phyloP scores from a whole-genome alignment of 208 protist species.

The Acanthamoeba triangularis region DNA sequence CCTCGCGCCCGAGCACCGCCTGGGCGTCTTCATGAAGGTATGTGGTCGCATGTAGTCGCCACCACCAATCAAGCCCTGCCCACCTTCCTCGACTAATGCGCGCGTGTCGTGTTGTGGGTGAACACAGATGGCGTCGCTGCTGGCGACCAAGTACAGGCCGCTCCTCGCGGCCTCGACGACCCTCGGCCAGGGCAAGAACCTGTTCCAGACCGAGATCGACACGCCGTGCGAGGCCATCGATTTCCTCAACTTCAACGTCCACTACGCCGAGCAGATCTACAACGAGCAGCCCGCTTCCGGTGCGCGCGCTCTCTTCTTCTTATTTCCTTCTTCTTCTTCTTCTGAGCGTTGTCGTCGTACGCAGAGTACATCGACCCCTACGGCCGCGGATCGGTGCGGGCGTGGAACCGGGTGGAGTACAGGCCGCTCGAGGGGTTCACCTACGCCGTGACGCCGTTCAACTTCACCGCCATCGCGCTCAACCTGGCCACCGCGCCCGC shows the following conservation, averaged over 20 bases:
- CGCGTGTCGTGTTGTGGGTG: too few species aligned
- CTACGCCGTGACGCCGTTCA: slow-evolving; percentile 97
- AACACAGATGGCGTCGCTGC: slow-evolving; percentile 60
- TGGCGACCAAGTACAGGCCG: slow-evolving; percentile 92
- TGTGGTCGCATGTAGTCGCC: too few species aligned
- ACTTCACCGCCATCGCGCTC: slow-evolving; percentile 98
- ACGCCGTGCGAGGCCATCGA: slow-evolving; percentile 96
- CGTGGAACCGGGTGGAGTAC: slow-evolving; percentile 98
- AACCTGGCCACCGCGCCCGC: slow-evolving; percentile 97
- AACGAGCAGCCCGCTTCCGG: slow-evolving; percentile 70
- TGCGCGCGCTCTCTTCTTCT: background rate
- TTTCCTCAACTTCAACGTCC: slow-evolving; percentile 97
- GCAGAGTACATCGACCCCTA: slow-evolving; percentile 65
- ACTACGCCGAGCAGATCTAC: slow-evolving; percentile 95
- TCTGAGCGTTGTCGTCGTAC: background rate
- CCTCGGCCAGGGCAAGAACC: slow-evolving; percentile 98
- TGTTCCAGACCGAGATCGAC: slow-evolving; percentile 99
- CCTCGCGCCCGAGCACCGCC: slow-evolving; percentile 94
- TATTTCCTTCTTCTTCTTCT: background rate
- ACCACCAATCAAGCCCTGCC: too few species aligned
- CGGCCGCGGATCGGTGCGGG: slow-evolving; percentile 80
- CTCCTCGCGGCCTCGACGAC: slow-evolving; percentile 96
- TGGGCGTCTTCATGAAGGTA: slow-evolving; percentile 96
- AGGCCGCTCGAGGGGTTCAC: slow-evolving; percentile 98
- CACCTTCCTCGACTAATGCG: too few species aligned